Evolutionary conservation across 345 rosid species (phyloP).

Genomic region (Ricinus communis): DNA sequence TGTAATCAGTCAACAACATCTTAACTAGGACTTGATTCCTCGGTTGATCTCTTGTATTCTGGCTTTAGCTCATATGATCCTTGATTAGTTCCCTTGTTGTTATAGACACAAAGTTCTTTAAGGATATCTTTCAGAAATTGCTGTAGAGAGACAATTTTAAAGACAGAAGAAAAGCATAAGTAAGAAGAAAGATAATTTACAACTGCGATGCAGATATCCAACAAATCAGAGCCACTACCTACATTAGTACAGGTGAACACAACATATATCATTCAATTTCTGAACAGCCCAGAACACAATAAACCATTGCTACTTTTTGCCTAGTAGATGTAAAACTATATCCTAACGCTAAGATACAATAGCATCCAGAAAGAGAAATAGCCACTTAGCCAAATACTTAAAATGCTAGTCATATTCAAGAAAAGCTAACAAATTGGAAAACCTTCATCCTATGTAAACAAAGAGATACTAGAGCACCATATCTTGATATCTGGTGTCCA

Average conservation of each 20-base stretch:
- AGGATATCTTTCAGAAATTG: constrained; percentile 86
- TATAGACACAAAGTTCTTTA: constrained; percentile 82
- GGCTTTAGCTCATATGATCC: constrained; percentile 92
- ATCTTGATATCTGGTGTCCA: too few relatives aligned
- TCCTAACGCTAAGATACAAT: background rate
- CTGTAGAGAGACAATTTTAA: constrained; percentile 32
- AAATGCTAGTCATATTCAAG: too few relatives aligned
- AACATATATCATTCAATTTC: background rate
- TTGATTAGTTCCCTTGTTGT: constrained; percentile 83
- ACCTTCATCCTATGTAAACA: too few relatives aligned
- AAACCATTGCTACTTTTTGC: background rate
- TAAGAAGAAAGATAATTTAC: background rate
- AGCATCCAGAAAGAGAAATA: background rate
- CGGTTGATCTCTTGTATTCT: constrained; percentile 65
- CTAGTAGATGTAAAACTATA: background rate
- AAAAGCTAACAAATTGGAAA: too few relatives aligned
- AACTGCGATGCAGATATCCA: background rate
- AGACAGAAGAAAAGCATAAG: background rate
- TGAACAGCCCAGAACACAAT: background rate
- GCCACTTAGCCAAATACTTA: background rate
- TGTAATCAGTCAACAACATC: too few relatives aligned
- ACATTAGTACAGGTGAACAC: background rate
- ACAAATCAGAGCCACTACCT: background rate
- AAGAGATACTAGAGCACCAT: too few relatives aligned
- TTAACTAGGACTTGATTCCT: constrained; percentile 34